Evolutionary conservation across 2,329 filamentous ascomycete genomes (phyloP), one percentile per base, ranked within the genome.

Genomic region (Pseudopithomyces maydicus): DNA sequence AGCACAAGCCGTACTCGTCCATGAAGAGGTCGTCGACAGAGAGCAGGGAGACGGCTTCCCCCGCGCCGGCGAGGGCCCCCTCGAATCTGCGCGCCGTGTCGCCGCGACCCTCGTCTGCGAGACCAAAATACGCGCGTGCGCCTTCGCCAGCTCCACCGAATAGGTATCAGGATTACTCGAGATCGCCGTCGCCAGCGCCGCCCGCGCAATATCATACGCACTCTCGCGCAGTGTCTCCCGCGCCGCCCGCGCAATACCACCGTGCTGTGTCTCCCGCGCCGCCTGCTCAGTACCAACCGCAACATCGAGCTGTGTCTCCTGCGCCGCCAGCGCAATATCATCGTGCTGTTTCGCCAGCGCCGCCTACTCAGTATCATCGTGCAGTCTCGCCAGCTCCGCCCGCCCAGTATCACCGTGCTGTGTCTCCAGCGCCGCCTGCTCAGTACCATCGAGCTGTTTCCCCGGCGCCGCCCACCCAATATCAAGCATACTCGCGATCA

Each of bases 1-100:
- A 79, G 59, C 80, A 79, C 62, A 74, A 75, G 55, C 80, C 80
- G 17, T 82, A 79, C 58, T 80, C 80, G 47, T 81, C 80, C 45
- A 83, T 83, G 81, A 82, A 82, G 74, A 73, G 78, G 44, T 76
- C 78, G 22, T 75, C 73, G 10, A 69, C 60, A 2, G 73, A 75
- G 47, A 73, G 69, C 48, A 64, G 69, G n/a, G 69, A 74, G 19
- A 69, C 63, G 26, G 66, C 71, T 1, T 70, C 68, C 10, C 70
- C 73, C 1, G 68, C 64, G 7, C 68, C 67, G 14, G 41, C 56
- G 4, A 55, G 61, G 46, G 55, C 46, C 26, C 59, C 58, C n/a
- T 70, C 68, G 19, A 65, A 71, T 48, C 65, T 75, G 29, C 74
- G 74, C 52, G 74, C 77, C 32, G 71, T 77, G 3, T 79, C 79